Base-by-base conservation (phyloP, 225 moss, liverwort and hornwort species). In the Marchantia polymorpha region DNA sequence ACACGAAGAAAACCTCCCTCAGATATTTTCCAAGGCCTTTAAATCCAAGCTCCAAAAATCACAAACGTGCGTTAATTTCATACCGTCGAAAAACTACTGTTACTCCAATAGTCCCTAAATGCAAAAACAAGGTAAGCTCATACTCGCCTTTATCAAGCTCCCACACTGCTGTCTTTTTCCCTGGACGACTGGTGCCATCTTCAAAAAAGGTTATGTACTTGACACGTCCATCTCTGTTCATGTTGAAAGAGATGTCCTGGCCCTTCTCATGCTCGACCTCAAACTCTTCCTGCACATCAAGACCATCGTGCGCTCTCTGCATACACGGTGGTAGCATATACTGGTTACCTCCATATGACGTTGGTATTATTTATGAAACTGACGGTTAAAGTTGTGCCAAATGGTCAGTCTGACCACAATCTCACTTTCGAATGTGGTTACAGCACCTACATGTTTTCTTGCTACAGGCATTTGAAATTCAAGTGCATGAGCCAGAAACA, bases 101-200 rank as follows among this genome's bases (percentile, higher is more conserved):
- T 69, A 15, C 27, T 65, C 12, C 29, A 1, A 10, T 27, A 3
- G 10, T 27, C 65, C 11, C 65, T 65, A 23, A 26, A 65, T 14
- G n/a, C 13, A 10, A 4, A 0, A 31, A 7, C 13, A 15, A 71
- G 31, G 59, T 16, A 39, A 30, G 27, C 31, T 26, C 50, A n/a
- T 39, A 80, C 69, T 58, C 80, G 91, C 94, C 72, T 93, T 99
- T 99, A 84, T 99, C 97, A 64, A 99, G 87, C 86, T 99, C 97
- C 97, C 97, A 99, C 60, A 99, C 95, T 53, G 97, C 97, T 25
- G 97, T 99, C 80, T 89, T 91, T 83, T 87, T 90, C 63, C 93
- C 94, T 30, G 93, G 86, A 67, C 85, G 90, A 64, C 93, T 93
- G 60, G 88, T 78, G 27, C 88, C 95, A 85, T 99, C 97, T 83